Base-by-base conservation (phyloP, 257 asterid genomes). In the Nicotiana benthamiana region DNA sequence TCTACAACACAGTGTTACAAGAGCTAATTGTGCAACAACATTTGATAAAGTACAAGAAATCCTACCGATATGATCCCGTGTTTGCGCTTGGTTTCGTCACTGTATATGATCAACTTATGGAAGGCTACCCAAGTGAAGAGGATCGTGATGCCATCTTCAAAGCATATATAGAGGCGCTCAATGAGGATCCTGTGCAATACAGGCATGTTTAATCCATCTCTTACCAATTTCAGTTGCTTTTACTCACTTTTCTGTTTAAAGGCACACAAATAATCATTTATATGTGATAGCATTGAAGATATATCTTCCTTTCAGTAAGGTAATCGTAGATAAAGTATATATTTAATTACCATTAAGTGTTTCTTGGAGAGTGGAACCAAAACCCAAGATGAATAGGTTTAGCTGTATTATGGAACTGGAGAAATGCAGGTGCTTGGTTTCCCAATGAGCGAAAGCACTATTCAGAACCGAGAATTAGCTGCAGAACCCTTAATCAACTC, bases 11-110 rank as follows among this genome's bases (percentile, higher is more conserved):
- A 2, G 97, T 93, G 22, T 87, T 95, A 72, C 98, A 89, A 83
- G 97, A 95, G 89, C 92, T 95, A 83, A 89, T 95, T 81, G 99
- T 95, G 57, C 99, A 90, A 65, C 99, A 95, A 82, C 99, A 95
- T 88, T 85, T 93, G 83, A 84, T 86, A 87, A 89, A 87, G 89
- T 95, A 95, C 89, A 95, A 90, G 95, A 92, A 80, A 82, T 90
- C 99, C 28, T 92, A 91, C 80, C 89, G 72, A 40, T 92, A 95
- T 53, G 98, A 95, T 84, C 93, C 97, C n/a, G 89, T 93, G 56
- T 92, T 93, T 78, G 98, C 97, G 22, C 97, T 95, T 34, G 98
- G 98, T 22, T 95, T 95, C 81, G 98, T 95, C 34, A 95, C 99
- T 0, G 92, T 95, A 30, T 91, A 90, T 86, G 99, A 95, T 84